Conservation (phyloP, 441 rosid species). For the Adansonia madagascariensis region DNA sequence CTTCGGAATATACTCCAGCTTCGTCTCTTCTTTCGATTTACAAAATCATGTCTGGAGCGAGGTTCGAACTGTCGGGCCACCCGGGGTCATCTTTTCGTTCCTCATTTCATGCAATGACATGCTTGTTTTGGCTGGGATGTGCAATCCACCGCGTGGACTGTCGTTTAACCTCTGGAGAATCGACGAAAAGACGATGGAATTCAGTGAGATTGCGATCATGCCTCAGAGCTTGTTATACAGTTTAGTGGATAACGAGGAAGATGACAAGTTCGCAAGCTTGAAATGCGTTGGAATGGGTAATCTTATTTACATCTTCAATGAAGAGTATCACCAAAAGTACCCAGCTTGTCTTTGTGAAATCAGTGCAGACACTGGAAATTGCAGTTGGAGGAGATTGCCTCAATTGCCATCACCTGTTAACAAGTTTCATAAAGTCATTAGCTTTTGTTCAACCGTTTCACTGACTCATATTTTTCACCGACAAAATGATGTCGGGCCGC, state of each 20-base stretch:
- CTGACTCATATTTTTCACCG: constrained; percentile 43
- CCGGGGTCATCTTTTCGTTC: constrained; percentile 66
- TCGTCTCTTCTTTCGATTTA: constrained; percentile 65
- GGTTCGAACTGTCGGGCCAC: constrained; percentile 75
- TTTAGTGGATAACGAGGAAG: constrained; percentile 68
- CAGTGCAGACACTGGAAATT: constrained; percentile 38
- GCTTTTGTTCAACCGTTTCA: constrained; percentile 67
- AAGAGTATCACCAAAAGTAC: constrained; percentile 72
- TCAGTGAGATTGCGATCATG: constrained; percentile 72
- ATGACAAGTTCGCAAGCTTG: constrained; percentile 68
- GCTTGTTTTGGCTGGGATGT: constrained; percentile 77
- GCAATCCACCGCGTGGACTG: constrained; percentile 45
- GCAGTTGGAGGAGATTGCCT: constrained; percentile 77
- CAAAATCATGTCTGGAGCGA: constrained; percentile 57
- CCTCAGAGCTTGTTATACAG: constrained; percentile 61
- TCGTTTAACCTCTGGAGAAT: constrained; percentile 72
- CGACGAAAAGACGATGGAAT: constrained; percentile 60
- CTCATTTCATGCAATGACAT: constrained; percentile 55
- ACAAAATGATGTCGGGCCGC: constrained; percentile 31
- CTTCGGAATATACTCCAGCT: constrained; percentile 58
- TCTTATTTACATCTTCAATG: constrained; percentile 72
- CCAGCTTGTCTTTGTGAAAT: constrained; percentile 86
- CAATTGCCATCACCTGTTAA: constrained; percentile 72
- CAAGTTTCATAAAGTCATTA: constrained; percentile 75
- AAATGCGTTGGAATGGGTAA: constrained; percentile 78